These are phyloP conservation scores for Lentinula boryana DNA, from an alignment of 768 basidiomycete genomes.

Conservation along the genomic window DNA sequence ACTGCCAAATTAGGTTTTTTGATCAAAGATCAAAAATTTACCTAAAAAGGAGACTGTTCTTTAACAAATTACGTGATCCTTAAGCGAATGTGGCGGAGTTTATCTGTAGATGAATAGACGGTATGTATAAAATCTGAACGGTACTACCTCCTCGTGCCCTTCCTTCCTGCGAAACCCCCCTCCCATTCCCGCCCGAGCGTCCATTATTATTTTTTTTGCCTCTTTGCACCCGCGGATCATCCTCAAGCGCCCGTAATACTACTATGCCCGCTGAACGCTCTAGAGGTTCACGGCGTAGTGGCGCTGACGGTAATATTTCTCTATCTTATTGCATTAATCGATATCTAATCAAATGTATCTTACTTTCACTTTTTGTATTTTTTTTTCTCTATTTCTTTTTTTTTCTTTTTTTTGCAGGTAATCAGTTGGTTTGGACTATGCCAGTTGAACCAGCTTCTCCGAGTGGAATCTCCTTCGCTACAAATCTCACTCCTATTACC, in stretches of 20 bases:
- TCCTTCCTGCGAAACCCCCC: conserved; percentile 10
- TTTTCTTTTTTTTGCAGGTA: conserved; percentile 18
- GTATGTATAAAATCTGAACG: conserved; percentile 3
- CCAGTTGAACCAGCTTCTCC: conserved; percentile 32
- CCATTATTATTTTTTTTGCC: conserved; percentile 1
- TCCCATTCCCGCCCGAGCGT: neutral
- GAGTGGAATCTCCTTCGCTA: conserved; percentile 46
- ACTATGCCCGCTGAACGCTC: conserved; percentile 48
- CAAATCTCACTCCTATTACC: conserved; percentile 52
- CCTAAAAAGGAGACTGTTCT: neutral
- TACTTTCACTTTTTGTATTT: conserved; percentile 2
- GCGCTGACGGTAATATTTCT: conserved; percentile 27
- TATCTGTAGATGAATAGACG: neutral
- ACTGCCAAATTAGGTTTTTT: neutral
- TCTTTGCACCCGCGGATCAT: neutral
- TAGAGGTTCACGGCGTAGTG: conserved; percentile 28
- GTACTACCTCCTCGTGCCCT: conserved; percentile 2
- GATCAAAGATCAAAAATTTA: neutral
- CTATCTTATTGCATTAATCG: neutral
- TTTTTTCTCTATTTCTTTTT: neutral
- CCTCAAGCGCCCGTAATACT: neutral
- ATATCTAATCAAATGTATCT: conserved; percentile 2
- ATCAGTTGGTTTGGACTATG: conserved; percentile 40
- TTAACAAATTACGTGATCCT: neutral
- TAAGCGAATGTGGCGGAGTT: conserved; percentile 6